Base-by-base conservation (phyloP, 169 alveolate species). In the Cystoisospora suis region DNA sequence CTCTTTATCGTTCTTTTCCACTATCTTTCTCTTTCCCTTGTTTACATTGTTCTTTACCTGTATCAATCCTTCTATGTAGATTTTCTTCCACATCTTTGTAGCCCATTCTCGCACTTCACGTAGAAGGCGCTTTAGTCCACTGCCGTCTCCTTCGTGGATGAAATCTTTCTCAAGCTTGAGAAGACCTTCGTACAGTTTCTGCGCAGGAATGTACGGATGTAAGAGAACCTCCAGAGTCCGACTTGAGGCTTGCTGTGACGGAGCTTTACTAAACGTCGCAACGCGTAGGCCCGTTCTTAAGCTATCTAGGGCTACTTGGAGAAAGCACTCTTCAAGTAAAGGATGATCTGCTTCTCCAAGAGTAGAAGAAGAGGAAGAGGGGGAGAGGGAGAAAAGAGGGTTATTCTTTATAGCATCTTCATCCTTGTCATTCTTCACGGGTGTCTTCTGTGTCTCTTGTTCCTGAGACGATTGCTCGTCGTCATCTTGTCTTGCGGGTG, bases 211-310 rank as follows among this genome's bases (percentile, higher is more conserved):
- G 56, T 72, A 38, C 15, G 83, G 83, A 17, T 72, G 56, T 53
- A 86, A 17, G 36, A 70, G 7, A 38, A 27, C 58, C 45, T 49
- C 58, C 86, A 86, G 38, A 1, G 32, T 53, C 6, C 86, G 59
- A 42, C 72, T 86, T 36, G 27, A n/a, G 1, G 91, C 91, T 38
- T 86, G 91, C 44, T 45, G 20, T 3, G 34, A 45, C 12, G 91
- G 91, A 1, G 59, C 34, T 45, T 75, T 34, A 40, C 49, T 61
- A 27, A 79, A 29, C 3, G 91, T 58, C 1, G 85, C 86, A 0
- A 69, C 86, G 9, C 61, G 45, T n/a, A 53, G 20, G 1, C 69
- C 47, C 0, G 38, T 38, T 44, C 79, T 70, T 58, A 86, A 0
- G 1, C 42, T 2, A 27, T 86, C 86, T 38, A 53, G 56, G 1